Percentiles rank a stretch among this genome's conserved stretches.
Evolutionary conservation across 2,329 filamentous ascomycete species (phyloP).

Genomic region (Diaporthe velutina): DNA sequence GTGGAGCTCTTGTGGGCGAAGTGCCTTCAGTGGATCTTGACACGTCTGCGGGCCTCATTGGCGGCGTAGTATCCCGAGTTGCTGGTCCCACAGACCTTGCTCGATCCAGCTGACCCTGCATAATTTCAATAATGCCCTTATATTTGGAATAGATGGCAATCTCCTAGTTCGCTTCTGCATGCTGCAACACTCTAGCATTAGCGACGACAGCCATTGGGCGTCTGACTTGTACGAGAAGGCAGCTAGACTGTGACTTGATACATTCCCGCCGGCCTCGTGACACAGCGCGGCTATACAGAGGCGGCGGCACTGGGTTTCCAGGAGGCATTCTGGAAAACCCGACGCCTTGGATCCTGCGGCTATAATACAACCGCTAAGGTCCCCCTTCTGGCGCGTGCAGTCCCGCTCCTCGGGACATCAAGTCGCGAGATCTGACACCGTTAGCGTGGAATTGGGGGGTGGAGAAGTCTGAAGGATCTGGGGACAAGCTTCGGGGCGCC

Average conservation of each 20-base stretch:
- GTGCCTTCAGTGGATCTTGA: background rate
- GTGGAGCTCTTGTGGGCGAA: background rate
- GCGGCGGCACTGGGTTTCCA: background rate
- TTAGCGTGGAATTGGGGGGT: background rate
- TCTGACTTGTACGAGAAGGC: background rate
- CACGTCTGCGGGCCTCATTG: background rate
- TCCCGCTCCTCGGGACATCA: conserved; percentile 1
- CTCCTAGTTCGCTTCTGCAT: too few relatives aligned
- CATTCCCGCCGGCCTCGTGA: background rate
- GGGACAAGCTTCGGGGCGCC: conserved; percentile 29
- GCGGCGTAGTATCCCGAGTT: background rate
- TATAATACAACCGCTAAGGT: background rate
- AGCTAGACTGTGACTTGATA: background rate
- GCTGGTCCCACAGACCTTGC: background rate
- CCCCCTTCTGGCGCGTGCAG: background rate
- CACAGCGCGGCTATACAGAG: background rate
- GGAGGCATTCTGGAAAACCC: background rate
- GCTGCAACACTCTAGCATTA: background rate
- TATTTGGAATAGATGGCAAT: background rate
- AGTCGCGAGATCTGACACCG: background rate
- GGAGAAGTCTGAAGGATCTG: conserved; percentile 10
- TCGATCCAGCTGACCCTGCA: background rate
- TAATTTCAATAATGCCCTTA: background rate
- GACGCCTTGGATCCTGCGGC: background rate
- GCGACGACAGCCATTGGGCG: background rate